Base-by-base conservation (phyloP, 176 grass and related monocot species). In the Triticum turgidum region DNA sequence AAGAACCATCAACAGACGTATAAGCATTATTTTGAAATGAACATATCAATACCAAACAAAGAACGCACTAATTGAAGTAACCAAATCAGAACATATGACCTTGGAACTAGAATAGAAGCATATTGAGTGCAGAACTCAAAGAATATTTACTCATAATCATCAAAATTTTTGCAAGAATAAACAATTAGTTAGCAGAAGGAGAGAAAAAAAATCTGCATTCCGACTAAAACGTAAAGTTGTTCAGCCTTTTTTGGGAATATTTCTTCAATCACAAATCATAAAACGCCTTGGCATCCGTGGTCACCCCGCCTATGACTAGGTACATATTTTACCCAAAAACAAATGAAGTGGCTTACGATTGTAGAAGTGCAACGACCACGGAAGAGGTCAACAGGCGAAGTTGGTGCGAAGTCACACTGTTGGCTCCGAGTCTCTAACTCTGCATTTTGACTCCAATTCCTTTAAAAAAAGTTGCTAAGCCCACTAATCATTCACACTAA, bases 301-400 rank as follows among this genome's bases (percentile, higher is more conserved):
- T 38, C 29, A 73, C 84, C 47, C 79, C 44, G 25, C 47, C 41
- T 59, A 70, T 25, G 44, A 69, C 56, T 59, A 59, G 2, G 20
- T 47, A 42, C 29, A 79, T 70, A 76, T 74, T 87, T 87, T 18
- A 18, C 73, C 22, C 56, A 82, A n/a, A 80, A 65, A 61, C 17
- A 54, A 45, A 61, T 21, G 61, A 67, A 63, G 74, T 69, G 33
- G 10, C 63, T 54, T 41, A 74, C 9, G 18, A 30, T 72, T 65
- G 18, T 81, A 58, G 14, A 87, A 44, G 6, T 29, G 32, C 44
- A 76, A 88, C 54, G 61, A 75, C 38, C 84, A 41, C 5, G 63
- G 80, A 86, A 62, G 65, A 84, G 85, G 81, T 87, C 85, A 80
- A 69, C 76, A 62, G 76, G 0, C 51, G 81, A 38, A 84, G 85